Percentiles rank a stretch among this genome's conserved stretches.
phyloP scores from a whole-genome alignment of 2,329 filamentous ascomycete genomes.

The Aspergillus fumigatiaffinis region DNA sequence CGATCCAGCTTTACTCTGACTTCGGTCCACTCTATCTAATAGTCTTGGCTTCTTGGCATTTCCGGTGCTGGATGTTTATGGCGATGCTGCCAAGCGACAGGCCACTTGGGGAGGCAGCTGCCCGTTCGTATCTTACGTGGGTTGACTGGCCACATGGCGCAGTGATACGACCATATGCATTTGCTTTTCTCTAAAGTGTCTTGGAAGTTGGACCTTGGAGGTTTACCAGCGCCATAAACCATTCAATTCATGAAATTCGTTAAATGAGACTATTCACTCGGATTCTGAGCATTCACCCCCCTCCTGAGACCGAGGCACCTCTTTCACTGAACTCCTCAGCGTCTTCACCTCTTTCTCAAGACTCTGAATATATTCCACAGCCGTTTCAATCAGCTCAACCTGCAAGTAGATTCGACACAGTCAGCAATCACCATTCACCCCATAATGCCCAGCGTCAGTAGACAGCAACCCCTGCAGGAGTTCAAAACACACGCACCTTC shows the following conservation, averaged over 20 bases:
- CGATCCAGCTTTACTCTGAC: background rate
- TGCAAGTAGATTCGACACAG: background rate
- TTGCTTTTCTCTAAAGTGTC: background rate
- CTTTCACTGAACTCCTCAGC: background rate
- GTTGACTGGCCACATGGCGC: background rate
- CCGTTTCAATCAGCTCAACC: conserved; percentile 12
- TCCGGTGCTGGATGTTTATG: background rate
- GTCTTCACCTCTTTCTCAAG: conserved; percentile 6
- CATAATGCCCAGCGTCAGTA: background rate
- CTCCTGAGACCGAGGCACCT: no score
- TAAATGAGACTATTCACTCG: background rate
- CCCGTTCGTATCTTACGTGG: background rate
- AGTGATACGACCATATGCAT: background rate
- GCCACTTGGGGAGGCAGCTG: background rate
- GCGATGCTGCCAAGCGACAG: background rate
- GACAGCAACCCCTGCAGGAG: background rate
- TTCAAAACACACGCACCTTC: background rate
- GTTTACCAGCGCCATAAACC: background rate
- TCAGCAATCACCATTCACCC: background rate
- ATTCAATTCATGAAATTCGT: background rate
- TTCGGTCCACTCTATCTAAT: background rate
- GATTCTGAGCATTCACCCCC: background rate
- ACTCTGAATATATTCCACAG: conserved; percentile 11
- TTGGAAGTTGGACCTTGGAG: background rate
- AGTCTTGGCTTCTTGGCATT: background rate